Conservation (phyloP, 2,329 filamentous ascomycete species). For the Hymenoscyphus salicellus region DNA sequence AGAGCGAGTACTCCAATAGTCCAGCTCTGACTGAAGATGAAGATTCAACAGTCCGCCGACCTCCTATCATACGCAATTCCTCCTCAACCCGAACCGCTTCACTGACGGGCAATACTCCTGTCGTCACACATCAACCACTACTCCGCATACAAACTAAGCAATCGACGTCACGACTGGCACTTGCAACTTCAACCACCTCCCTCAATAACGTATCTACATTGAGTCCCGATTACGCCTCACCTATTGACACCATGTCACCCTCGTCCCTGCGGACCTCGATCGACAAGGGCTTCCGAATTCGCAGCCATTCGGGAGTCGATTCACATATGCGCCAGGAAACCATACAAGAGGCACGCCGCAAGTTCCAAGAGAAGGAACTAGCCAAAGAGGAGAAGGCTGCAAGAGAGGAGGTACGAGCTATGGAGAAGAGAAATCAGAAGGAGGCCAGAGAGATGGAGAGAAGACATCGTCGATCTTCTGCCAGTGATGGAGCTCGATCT, state of each 20-base stretch:
- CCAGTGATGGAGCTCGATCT: constrained; percentile 41
- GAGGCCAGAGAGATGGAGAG: constrained; percentile 53
- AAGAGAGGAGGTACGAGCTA: constrained; percentile 55
- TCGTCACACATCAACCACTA: constrained; percentile 16
- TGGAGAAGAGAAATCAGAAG: constrained; percentile 57
- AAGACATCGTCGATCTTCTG: constrained; percentile 33
- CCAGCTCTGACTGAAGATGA: constrained; percentile 34
- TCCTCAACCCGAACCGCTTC: constrained; percentile 27
- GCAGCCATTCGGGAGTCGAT: constrained; percentile 59
- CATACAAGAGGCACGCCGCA: constrained; percentile 59
- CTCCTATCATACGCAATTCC: constrained; percentile 23
- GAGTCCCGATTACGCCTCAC: constrained; percentile 27
- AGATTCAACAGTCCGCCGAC: constrained; percentile 15
- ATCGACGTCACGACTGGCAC: constrained; percentile 28
- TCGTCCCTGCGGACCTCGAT: constrained; percentile 57
- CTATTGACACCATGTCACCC: constrained; percentile 34
- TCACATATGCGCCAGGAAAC: constrained; percentile 53
- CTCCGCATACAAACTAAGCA: constrained; percentile 32
- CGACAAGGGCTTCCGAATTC: constrained; percentile 57
- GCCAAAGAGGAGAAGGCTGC: constrained; percentile 62
- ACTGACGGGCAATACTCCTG: constrained; percentile 22
- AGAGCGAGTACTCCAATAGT: constrained; percentile 45
- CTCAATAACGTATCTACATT: constrained; percentile 20
- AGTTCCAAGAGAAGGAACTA: constrained; percentile 60
- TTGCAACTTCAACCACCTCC: constrained; percentile 30